Conservation (phyloP, 495 filamentous ascomycete genomes). For the Lepraria neglecta region DNA sequence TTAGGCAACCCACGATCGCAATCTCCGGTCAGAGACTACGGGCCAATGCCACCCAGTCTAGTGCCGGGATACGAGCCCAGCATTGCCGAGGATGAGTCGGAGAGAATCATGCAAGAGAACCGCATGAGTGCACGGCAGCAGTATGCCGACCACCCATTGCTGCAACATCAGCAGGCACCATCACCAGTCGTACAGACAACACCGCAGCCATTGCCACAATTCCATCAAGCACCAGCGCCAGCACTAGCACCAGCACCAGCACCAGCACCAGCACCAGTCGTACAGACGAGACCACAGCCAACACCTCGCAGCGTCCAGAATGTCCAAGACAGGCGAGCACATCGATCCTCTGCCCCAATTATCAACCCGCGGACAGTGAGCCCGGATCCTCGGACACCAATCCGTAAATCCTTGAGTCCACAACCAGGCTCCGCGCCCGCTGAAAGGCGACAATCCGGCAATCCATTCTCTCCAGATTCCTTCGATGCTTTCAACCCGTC, state of each 20-base stretch:
- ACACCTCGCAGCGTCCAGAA: conserved; percentile 9
- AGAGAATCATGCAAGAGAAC: conserved; percentile 45
- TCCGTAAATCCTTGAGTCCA: conserved; percentile 73
- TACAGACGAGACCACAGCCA: conserved; percentile 13
- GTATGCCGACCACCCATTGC: conserved; percentile 1
- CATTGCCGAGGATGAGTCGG: conserved; percentile 51
- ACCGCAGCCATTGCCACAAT: neutral
- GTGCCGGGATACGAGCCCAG: conserved; percentile 62
- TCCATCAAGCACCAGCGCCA: conserved; percentile 2
- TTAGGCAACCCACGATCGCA: conserved; percentile 20
- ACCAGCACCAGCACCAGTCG: neutral
- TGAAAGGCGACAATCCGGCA: conserved; percentile 49
- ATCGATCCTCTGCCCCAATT: conserved; percentile 30
- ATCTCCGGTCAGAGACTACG: conserved; percentile 34
- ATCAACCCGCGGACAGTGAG: conserved; percentile 48
- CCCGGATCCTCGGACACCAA: conserved; percentile 55
- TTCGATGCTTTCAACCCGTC: conserved; percentile 69
- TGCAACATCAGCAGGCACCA: neutral
- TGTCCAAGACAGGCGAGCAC: conserved; percentile 20
- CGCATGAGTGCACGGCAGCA: conserved; percentile 24
- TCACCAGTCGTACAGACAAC: neutral
- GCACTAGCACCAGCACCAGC: neutral
- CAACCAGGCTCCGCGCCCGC: conserved; percentile 48
- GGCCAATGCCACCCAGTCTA: conserved; percentile 56
- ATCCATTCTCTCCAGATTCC: conserved; percentile 86